Evolutionary conservation across 2,329 filamentous ascomycete species (phyloP).

Genomic region (Colletotrichum tofieldiae): DNA sequence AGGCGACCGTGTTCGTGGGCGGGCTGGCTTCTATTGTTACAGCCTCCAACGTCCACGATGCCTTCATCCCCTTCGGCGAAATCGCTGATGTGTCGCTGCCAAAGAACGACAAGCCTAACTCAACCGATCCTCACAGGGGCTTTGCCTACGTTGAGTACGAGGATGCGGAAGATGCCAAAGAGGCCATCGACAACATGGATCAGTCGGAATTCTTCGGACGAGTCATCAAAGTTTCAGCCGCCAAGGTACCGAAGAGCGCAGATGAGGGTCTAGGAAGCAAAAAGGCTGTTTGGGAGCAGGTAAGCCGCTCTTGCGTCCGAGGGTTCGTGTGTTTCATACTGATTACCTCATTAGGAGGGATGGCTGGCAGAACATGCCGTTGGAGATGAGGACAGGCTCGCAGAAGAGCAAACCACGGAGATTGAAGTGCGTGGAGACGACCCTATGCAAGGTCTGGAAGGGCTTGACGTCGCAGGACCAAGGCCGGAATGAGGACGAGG

Average conservation of each 20-base stretch:
- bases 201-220: constrained; percentile 95
- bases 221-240: constrained; percentile 91
- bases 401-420: constrained; percentile 67
- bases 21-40: constrained; percentile 88
- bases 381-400: constrained; percentile 82
- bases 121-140: constrained; percentile 85
- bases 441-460: constrained; percentile 96
- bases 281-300: constrained; percentile 97
- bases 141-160: constrained; percentile 99
- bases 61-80: constrained; percentile 97
- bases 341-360: constrained; percentile 77
- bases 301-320: constrained; percentile 58
- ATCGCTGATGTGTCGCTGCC: constrained; percentile 93
- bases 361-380: constrained; percentile 93
- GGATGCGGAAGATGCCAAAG: constrained; percentile 85
- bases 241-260: constrained; percentile 91
- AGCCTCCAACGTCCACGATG: constrained; percentile 82
- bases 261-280: constrained; percentile 93
- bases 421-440: constrained; percentile 76
- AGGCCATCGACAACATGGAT: constrained; percentile 99
- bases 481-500: constrained; percentile 75
- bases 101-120: constrained; percentile 86
- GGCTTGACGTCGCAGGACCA: constrained; percentile 93
- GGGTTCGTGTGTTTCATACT: background rate
- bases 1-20: constrained; percentile 93